phyloP scores from a whole-genome alignment of 129 eudicot genomes.

The Flaveria robusta region DNA sequence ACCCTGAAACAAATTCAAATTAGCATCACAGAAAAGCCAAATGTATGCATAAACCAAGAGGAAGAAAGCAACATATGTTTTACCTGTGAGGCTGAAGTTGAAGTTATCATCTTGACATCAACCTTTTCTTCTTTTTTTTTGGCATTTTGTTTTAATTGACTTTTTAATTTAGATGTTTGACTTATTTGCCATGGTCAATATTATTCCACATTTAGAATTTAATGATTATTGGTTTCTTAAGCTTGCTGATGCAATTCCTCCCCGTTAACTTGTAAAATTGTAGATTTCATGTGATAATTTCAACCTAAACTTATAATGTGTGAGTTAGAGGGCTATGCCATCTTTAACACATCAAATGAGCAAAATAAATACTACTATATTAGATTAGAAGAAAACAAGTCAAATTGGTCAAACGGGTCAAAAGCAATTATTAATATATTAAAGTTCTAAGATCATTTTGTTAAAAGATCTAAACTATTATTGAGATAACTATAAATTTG shows the following conservation, averaged over 20 bases:
- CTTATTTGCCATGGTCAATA: not conserved
- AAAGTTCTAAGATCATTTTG: not conserved
- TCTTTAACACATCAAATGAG: not conserved
- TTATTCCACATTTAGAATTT: not conserved
- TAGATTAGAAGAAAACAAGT: not conserved
- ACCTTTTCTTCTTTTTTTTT: not conserved
- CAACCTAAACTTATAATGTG: not conserved
- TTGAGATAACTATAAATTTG: not conserved
- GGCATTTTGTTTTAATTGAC: not conserved
- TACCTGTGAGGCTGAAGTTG: constrained; percentile 27
- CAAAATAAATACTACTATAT: not conserved
- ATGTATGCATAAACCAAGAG: constrained; percentile 11
- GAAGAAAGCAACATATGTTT: constrained; percentile 9
- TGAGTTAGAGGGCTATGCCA: not conserved
- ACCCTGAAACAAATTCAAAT: constrained; percentile 32
- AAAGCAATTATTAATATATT: not conserved
- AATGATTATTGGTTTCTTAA: not conserved
- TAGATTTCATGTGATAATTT: not conserved
- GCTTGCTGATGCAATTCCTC: not conserved
- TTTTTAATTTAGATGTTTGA: constrained; percentile 14
- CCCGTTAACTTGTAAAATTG: not conserved
- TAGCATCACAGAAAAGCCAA: constrained; percentile 19
- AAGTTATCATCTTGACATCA: constrained; percentile 19
- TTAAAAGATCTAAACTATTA: not conserved
- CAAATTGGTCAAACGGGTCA: not conserved